Percentiles rank a stretch among this genome's conserved stretches.
Evolutionary conservation across 2,329 filamentous ascomycete genomes (phyloP).

Genomic region (Lachnellula occidentalis): DNA sequence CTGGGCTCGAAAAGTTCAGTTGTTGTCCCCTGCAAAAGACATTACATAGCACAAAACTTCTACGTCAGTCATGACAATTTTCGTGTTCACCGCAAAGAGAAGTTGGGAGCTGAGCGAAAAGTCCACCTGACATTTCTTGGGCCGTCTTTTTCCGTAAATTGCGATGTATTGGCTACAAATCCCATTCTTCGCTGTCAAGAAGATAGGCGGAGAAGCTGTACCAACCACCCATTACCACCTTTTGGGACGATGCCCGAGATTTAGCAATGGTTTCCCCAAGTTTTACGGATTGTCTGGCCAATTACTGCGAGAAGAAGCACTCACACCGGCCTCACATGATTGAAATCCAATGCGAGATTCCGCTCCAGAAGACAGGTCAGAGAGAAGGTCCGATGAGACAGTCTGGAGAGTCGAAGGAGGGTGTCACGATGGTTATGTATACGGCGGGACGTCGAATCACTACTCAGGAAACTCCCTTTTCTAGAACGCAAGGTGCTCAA

Average conservation of each 20-base stretch:
- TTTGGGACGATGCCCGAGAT: slow-evolving; percentile 5
- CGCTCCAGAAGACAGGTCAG: slow-evolving; percentile 16
- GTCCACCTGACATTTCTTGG: slow-evolving; percentile 1
- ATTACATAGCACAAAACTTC: not conserved
- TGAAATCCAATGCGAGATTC: slow-evolving; percentile 27
- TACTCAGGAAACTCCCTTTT: slow-evolving; percentile 11
- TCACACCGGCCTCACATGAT: slow-evolving; percentile 30
- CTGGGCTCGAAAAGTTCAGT: not conserved
- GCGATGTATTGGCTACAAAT: slow-evolving; percentile 22
- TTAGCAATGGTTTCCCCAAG: slow-evolving; percentile 14
- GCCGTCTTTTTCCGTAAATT: slow-evolving; percentile 16
- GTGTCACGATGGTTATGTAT: not conserved
- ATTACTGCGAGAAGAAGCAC: slow-evolving; percentile 17
- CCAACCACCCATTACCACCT: not conserved
- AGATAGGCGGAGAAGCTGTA: not conserved
- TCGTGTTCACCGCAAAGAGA: not conserved
- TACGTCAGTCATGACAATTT: not conserved
- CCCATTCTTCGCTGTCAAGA: slow-evolving; percentile 6
- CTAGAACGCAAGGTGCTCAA: slow-evolving; percentile 15
- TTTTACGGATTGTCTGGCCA: slow-evolving; percentile 14
- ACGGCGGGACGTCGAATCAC: slow-evolving; percentile 17
- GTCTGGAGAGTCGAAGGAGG: slow-evolving; percentile 4
- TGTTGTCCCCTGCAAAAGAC: not conserved
- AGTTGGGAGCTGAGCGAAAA: not conserved
- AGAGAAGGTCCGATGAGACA: slow-evolving; percentile 17